phyloP scores from a whole-genome alignment of 768 basidiomycete genomes.

The Leccinum disarticulatum region DNA sequence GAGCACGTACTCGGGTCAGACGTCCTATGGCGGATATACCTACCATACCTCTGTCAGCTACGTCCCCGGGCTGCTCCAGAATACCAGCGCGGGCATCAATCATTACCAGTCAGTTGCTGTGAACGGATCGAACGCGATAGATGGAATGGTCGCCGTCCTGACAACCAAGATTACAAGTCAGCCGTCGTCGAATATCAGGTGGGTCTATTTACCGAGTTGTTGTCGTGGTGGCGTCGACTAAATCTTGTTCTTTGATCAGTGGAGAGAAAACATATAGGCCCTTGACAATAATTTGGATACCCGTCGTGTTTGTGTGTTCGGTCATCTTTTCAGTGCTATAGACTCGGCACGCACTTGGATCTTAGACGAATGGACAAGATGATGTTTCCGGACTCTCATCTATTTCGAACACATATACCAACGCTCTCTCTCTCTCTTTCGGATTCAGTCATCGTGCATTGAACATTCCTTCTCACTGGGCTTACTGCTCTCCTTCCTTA shows the following conservation, averaged over 20 bases:
- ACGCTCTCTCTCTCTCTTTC: background rate
- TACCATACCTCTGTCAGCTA: slow-evolving; percentile 73
- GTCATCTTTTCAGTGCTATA: slow-evolving; percentile 16
- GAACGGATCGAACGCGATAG: slow-evolving; percentile 59
- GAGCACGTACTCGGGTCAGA: slow-evolving; percentile 61
- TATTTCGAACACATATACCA: background rate
- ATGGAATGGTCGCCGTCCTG: slow-evolving; percentile 82
- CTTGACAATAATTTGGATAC: slow-evolving; percentile 9
- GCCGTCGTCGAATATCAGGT: slow-evolving; percentile 32
- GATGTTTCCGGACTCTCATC: background rate
- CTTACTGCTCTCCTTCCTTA: background rate
- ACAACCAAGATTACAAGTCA: slow-evolving; percentile 60
- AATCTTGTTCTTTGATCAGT: background rate
- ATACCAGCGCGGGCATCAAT: slow-evolving; percentile 69
- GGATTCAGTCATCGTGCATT: background rate
- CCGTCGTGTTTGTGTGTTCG: slow-evolving; percentile 15
- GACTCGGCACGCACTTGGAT: background rate
- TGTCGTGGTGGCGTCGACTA: background rate
- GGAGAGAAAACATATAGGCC: slow-evolving; percentile 14
- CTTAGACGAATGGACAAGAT: background rate
- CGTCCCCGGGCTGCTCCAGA: slow-evolving; percentile 65
- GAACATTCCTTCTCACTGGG: background rate
- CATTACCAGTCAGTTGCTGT: slow-evolving; percentile 57
- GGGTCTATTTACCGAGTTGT: slow-evolving; percentile 2
- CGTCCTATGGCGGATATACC: slow-evolving; percentile 64